These are phyloP conservation scores for Hansenula lynferdii DNA, from an alignment of 1,139 yeast species.

Conservation along the genomic window DNA sequence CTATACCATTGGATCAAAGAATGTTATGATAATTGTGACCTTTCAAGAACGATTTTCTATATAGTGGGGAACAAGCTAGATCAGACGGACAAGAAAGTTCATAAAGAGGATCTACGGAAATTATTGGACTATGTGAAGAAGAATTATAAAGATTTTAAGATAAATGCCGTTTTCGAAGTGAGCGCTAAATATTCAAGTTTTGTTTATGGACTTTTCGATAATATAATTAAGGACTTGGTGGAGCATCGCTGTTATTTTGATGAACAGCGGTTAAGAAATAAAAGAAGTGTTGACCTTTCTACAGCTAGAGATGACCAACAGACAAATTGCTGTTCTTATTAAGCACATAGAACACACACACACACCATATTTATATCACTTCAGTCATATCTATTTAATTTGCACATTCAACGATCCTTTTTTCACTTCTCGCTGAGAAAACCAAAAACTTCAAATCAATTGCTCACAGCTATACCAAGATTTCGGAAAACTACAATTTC, in stretches of 20 bases:
- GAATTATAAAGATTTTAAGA: conserved; percentile 18
- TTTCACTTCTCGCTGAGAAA: too few relatives aligned
- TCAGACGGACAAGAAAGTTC: conserved; percentile 22
- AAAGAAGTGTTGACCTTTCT: conserved; percentile 22
- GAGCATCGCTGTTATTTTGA: conserved; percentile 23
- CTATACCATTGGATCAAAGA: conserved; percentile 40
- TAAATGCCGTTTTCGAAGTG: conserved; percentile 29
- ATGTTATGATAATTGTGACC: conserved; percentile 29
- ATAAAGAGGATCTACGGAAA: conserved; percentile 21
- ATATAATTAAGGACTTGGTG: conserved; percentile 20
- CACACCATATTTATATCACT: too few relatives aligned
- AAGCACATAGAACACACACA: too few relatives aligned
- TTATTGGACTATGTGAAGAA: conserved; percentile 17
- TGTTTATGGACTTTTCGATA: conserved; percentile 21
- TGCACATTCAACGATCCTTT: too few relatives aligned
- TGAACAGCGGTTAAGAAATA: conserved; percentile 19
- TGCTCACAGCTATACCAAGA: too few relatives aligned
- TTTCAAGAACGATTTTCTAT: conserved; percentile 28
- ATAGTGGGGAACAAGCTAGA: conserved; percentile 40
- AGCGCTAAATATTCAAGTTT: conserved; percentile 25
- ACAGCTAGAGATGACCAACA: conserved; percentile 19
- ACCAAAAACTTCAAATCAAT: too few relatives aligned
- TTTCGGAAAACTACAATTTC: too few relatives aligned
- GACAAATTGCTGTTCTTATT: conserved; percentile 21
- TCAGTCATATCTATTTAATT: too few relatives aligned